Conservation (phyloP, 192 early-diverging fungal genomes). For the Backusella tarrabulga region DNA sequence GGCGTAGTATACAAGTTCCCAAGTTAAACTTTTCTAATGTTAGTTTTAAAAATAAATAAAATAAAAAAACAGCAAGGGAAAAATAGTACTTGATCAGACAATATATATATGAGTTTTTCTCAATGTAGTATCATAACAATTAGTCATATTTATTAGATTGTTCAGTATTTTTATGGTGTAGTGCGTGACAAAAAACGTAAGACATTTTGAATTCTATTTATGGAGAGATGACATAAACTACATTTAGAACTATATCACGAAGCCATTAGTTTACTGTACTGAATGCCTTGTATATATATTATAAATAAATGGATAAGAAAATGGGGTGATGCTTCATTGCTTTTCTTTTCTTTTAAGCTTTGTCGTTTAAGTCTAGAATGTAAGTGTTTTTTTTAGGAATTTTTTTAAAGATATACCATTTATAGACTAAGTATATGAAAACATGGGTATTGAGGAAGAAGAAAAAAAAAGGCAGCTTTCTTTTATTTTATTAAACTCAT, state of each 20-base stretch:
- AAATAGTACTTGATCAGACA: background rate
- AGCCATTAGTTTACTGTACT: background rate
- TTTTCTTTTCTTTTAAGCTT: too few species aligned
- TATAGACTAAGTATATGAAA: background rate
- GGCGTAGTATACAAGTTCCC: too few species aligned
- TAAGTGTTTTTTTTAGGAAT: too few species aligned
- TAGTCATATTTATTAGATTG: background rate
- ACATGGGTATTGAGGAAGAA: background rate
- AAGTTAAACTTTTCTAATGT: too few species aligned
- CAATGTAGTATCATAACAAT: background rate
- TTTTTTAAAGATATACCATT: background rate
- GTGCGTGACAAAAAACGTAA: background rate
- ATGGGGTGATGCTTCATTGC: too few species aligned
- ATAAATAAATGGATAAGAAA: too few species aligned
- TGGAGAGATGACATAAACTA: background rate
- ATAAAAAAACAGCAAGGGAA: background rate
- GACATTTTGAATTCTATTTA: background rate
- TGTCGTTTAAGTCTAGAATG: too few species aligned
- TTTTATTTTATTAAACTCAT: background rate
- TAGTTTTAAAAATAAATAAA: too few species aligned
- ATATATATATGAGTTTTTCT: background rate
- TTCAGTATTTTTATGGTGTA: background rate
- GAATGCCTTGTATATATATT: too few species aligned
- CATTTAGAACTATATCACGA: background rate
- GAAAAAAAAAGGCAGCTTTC: background rate